These are phyloP conservation scores for Tulasnella sp. DNA, from an alignment of 768 basidiomycete species.

Conservation along the genomic window DNA sequence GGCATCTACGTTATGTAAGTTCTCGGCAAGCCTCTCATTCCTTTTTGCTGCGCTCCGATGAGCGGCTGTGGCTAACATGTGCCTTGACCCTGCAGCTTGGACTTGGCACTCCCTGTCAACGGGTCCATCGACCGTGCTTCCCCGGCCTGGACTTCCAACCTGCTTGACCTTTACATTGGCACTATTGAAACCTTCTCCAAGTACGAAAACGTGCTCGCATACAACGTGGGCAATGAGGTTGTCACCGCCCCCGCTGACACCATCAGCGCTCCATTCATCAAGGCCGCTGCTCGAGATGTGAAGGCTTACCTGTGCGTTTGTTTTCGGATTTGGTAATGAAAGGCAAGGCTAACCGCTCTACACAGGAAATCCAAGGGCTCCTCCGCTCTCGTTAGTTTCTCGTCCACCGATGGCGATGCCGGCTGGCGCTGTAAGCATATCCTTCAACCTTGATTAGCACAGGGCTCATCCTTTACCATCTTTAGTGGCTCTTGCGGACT, in stretches of 20 bases:
- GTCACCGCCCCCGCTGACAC: constrained; percentile 54
- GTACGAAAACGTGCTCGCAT: constrained; percentile 87
- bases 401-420: constrained; percentile 70
- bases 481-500: constrained; percentile 58
- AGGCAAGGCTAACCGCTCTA: not conserved
- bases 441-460: not conserved
- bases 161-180: constrained; percentile 69
- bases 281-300: constrained; percentile 84
- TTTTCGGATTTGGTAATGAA: not conserved
- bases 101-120: constrained; percentile 77
- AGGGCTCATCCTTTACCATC: not conserved
- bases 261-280: constrained; percentile 70
- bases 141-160: constrained; percentile 76
- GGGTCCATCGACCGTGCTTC: constrained; percentile 68
- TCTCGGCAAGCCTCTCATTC: not conserved
- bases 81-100: constrained; percentile 53
- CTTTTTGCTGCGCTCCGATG: not conserved
- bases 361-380: constrained; percentile 60
- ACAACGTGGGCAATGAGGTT: constrained; percentile 85
- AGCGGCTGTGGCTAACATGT: constrained; percentile 10
- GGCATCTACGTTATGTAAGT: constrained; percentile 87
- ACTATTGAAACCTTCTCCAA: constrained; percentile 77
- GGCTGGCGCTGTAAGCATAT: constrained; percentile 48
- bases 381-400: constrained; percentile 70
- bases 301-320: constrained; percentile 72